phyloP scores from a whole-genome alignment of 2,329 filamentous ascomycete genomes.

The Trichophyton simii region DNA sequence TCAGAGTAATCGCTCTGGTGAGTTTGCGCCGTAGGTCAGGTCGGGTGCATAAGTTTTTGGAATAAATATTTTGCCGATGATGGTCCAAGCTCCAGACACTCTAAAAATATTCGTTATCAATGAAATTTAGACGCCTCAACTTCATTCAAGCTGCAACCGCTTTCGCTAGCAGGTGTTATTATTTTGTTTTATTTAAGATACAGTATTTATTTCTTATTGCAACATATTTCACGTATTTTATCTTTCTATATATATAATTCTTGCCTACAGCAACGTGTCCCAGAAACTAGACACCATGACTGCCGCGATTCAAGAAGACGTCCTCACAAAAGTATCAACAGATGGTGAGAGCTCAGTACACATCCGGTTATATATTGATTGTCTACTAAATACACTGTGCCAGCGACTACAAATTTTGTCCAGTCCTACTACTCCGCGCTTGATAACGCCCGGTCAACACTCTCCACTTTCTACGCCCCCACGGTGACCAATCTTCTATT shows the following conservation, averaged over 20 bases:
- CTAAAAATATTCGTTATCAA: not conserved
- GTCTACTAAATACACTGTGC: not conserved
- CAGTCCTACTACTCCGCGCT: slow-evolving; percentile 65
- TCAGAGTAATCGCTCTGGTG: not conserved
- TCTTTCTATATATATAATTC: not conserved
- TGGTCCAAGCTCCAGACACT: slow-evolving; percentile 5
- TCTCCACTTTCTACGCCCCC: slow-evolving; percentile 58
- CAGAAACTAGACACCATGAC: slow-evolving; percentile 14
- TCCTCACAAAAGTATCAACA: slow-evolving; percentile 30
- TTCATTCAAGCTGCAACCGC: not conserved
- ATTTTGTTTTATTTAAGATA: not conserved
- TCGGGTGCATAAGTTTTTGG: not conserved
- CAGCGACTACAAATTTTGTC: slow-evolving; percentile 60
- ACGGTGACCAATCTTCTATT: slow-evolving; percentile 56
- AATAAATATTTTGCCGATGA: not conserved
- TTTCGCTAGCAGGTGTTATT: not conserved
- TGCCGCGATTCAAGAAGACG: slow-evolving; percentile 24
- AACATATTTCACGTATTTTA: too few relatives aligned
- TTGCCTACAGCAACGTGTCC: not conserved
- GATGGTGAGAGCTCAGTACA: slow-evolving; percentile 23
- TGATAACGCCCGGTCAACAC: slow-evolving; percentile 43
- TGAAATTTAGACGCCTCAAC: not conserved
- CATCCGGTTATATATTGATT: not conserved
- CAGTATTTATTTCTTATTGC: too few relatives aligned
- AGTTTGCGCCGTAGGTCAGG: not conserved